phyloP scores from a whole-genome alignment of 805 yeast species.

The Yamadazyma scolyti region DNA sequence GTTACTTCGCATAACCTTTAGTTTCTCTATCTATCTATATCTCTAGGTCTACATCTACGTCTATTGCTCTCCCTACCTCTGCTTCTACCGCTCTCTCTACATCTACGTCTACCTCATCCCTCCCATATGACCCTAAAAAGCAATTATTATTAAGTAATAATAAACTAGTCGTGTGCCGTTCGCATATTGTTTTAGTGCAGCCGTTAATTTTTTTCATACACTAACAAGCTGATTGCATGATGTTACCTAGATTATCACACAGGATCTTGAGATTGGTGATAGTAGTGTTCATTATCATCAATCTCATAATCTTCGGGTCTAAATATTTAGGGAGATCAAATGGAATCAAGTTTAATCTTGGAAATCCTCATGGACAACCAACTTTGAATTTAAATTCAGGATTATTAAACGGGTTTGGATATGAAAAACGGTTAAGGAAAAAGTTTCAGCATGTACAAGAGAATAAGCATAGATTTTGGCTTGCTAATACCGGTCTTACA shows the following conservation, averaged over 20 bases:
- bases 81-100: no score
- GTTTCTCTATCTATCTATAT: no score
- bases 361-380: slow-evolving; percentile 4
- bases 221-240: not conserved
- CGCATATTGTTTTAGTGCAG: no score
- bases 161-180: no score
- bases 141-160: no score
- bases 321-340: not conserved
- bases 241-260: slow-evolving; percentile 3
- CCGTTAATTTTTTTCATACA: not conserved
- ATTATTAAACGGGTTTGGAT: slow-evolving; percentile 1
- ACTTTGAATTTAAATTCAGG: slow-evolving; percentile 2
- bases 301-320: no score
- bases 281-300: not conserved
- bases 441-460: slow-evolving; percentile 10
- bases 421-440: slow-evolving; percentile 3
- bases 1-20: no score
- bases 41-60: no score
- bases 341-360: not conserved
- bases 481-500: slow-evolving; percentile 19
- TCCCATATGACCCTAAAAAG: no score
- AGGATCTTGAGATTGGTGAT: slow-evolving; percentile 1
- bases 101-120: no score
- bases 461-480: slow-evolving; percentile 19
- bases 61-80: no score